Evolutionary conservation across 1,284 basidiomycete species (phyloP), one percentile per base, ranked within the genome.

Genomic region (Phlebopus sp.): DNA sequence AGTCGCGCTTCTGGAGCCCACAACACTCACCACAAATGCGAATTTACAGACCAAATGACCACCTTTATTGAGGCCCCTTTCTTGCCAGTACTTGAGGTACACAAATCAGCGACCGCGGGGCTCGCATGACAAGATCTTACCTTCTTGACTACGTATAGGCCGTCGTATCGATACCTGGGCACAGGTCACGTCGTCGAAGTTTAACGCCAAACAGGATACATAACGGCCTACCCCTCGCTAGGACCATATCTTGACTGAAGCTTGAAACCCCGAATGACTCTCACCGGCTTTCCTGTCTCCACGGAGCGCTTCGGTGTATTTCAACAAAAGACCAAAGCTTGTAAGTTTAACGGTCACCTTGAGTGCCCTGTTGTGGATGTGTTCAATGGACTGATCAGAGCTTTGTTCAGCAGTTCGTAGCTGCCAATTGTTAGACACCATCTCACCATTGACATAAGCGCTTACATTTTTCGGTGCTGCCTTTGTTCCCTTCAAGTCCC

Each of bases 251-350:
- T 67, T 0, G 85, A 87, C 15, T 67, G 62, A n/a, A 81, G 68
- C 61, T 93, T 93, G 73, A 67, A 92, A 0, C 90, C 91, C 21
- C 91, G 78, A 47, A 94, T 83, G 3, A 94, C 90, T 13, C 91
- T 77, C 9, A 94, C 74, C 10, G 90, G 90, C 49, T 84, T 88
- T 51, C 77, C 77, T 0, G 83, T 88, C 58, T 90, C 76, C 14
- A 73, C 77, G 2, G 88, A 91, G 45, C 66, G 70, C 86, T 89
- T 51, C 4, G 37, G 35, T 36, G 40, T n/a, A 41, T n/a, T 9
- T 49, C 32, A 52, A 39, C 19, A 9, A 43, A 5, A 15, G n/a
- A 30, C 10, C 6, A n/a, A 15, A 19, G 30, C n/a, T 19, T 29
- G 36, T 18, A 13, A 37, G 46, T 27, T 19, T 2, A n/a, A 15